phyloP scores from a whole-genome alignment of 2,329 filamentous ascomycete species.

The Fusarium oxysporum region DNA sequence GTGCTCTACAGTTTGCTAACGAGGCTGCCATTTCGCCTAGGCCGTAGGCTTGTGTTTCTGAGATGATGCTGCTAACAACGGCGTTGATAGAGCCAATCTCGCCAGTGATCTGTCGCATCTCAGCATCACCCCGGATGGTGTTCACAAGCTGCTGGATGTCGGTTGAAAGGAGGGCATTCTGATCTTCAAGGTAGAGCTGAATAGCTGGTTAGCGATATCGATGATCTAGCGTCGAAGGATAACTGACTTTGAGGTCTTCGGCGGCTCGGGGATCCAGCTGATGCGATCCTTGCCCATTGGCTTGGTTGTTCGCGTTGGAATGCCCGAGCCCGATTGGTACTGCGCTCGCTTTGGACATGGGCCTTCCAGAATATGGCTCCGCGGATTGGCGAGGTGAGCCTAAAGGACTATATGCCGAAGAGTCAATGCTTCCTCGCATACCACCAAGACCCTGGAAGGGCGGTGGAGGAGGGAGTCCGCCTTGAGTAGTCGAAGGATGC shows the following conservation, averaged over 20 bases:
- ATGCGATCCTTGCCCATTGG: slow-evolving; percentile 55
- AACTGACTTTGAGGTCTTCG: slow-evolving; percentile 63
- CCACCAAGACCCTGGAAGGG: slow-evolving; percentile 69
- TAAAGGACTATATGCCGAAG: slow-evolving; percentile 80
- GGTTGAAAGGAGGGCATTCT: slow-evolving; percentile 81
- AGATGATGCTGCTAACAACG: slow-evolving; percentile 77
- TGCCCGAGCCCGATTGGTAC: slow-evolving; percentile 55
- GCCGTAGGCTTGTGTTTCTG: slow-evolving; percentile 70
- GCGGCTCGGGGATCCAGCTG: slow-evolving; percentile 54
- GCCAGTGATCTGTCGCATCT: slow-evolving; percentile 72
- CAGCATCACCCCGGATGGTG: slow-evolving; percentile 73
- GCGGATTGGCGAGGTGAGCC: slow-evolving; percentile 74
- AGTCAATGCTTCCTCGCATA: slow-evolving; percentile 71
- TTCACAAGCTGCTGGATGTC: slow-evolving; percentile 85
- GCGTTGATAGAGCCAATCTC: slow-evolving; percentile 77
- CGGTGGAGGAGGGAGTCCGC: slow-evolving; percentile 62
- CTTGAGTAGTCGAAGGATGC: slow-evolving; percentile 50
- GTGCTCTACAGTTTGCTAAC: slow-evolving; percentile 72
- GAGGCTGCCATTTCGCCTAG: slow-evolving; percentile 65
- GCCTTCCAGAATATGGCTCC: slow-evolving; percentile 54
- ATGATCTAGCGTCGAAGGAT: background rate
- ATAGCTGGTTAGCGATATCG: slow-evolving; percentile 4
- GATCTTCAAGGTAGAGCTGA: slow-evolving; percentile 83
- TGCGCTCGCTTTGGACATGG: slow-evolving; percentile 44
- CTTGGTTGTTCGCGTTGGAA: slow-evolving; percentile 48